Evolutionary conservation across 179 eudicot species (phyloP).

Genomic region (Spergularia azorica): DNA sequence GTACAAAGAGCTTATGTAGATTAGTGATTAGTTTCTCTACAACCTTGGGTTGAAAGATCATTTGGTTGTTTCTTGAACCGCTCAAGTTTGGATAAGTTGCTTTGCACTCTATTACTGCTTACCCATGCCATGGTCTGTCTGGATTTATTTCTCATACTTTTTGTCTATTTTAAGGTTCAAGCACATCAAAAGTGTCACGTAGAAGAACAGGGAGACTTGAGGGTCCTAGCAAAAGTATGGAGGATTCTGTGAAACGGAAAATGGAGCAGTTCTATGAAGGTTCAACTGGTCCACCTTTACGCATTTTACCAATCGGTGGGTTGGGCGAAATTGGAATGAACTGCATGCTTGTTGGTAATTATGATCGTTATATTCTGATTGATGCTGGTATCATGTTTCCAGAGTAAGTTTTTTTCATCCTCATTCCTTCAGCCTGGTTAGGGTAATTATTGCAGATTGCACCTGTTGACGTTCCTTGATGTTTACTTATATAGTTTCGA

Average conservation of each 20-base stretch:
- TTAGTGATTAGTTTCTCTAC: background rate
- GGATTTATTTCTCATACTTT: background rate
- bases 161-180: constrained; percentile 47
- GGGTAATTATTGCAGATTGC: constrained; percentile 9
- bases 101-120: background rate
- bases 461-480: constrained; percentile 6
- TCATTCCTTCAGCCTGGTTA: constrained; percentile 10
- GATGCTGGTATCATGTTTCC: constrained; percentile 99
- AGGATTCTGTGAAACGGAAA: constrained; percentile 91
- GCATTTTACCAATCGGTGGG: constrained; percentile 95
- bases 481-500: constrained; percentile 58
- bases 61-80: background rate
- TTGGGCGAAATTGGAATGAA: constrained; percentile 99
- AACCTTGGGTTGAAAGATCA: background rate
- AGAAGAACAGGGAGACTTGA: constrained; percentile 69
- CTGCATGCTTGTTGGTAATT: constrained; percentile 98
- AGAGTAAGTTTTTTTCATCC: constrained; percentile 62
- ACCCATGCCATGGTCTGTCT: background rate
- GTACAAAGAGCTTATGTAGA: background rate
- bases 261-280: constrained; percentile 99
- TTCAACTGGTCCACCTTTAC: constrained; percentile 87
- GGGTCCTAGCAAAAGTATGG: constrained; percentile 91
- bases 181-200: constrained; percentile 52
- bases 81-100: background rate
- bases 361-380: constrained; percentile 91